phyloP scores from a whole-genome alignment of 2,329 filamentous ascomycete species.

The Neofusicoccum kwambonambiense region DNA sequence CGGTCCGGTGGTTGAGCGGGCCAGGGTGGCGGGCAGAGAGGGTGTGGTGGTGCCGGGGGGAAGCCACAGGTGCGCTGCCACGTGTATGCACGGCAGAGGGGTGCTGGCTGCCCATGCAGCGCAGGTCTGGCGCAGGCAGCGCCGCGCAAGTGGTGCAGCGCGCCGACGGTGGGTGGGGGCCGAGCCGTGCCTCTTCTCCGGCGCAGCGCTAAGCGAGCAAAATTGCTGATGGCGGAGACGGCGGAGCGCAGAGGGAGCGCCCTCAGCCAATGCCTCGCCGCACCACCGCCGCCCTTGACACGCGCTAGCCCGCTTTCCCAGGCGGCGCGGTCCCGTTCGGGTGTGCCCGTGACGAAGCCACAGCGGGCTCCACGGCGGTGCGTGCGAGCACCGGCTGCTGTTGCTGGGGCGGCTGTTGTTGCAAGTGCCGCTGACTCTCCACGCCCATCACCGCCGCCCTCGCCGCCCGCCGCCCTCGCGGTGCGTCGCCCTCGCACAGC shows the following conservation, averaged over 20 bases:
- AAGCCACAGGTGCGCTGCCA: conserved; percentile 20
- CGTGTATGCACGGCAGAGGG: conserved; percentile 19
- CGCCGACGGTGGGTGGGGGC: conserved; percentile 11
- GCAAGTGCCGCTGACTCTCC: not conserved
- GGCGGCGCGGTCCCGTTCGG: conserved; percentile 6
- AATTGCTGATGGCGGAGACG: too few species aligned
- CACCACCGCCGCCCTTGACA: conserved; percentile 4
- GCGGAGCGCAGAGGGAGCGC: not conserved
- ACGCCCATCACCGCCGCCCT: conserved; percentile 2
- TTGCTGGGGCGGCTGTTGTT: not conserved
- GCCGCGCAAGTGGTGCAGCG: not conserved
- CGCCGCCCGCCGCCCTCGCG: not conserved
- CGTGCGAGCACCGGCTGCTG: too few species aligned
- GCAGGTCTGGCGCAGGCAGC: not conserved
- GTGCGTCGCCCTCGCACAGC: not conserved
- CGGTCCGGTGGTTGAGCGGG: not conserved
- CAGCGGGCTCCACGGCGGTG: not conserved
- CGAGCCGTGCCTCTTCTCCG: conserved; percentile 17
- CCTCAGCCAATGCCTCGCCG: conserved; percentile 8
- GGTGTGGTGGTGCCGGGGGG: not conserved
- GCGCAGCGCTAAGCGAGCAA: conserved; percentile 12
- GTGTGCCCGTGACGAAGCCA: conserved; percentile 15
- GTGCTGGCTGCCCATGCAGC: not conserved
- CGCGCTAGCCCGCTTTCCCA: conserved; percentile 10
- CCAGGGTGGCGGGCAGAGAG: not conserved